Evolutionary conservation across 2,329 filamentous ascomycete genomes (phyloP).

Genomic region (Pyrenochaeta sp.): DNA sequence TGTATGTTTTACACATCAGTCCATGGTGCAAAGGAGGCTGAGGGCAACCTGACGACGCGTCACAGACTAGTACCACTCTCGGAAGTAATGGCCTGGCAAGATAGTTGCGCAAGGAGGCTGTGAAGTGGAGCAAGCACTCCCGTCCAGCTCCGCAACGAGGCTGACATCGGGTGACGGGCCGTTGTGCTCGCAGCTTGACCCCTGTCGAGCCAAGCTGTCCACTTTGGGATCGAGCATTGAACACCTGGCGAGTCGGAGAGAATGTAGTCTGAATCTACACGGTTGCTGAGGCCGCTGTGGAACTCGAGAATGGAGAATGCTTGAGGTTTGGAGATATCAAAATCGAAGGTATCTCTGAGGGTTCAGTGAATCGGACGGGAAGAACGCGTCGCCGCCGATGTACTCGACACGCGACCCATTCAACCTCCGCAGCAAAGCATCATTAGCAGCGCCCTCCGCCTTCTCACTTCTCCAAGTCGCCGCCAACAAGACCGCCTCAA

Average conservation of each 20-base stretch:
- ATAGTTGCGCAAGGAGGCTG: conserved; percentile 15
- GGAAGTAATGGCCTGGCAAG: conserved; percentile 3
- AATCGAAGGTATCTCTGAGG: not conserved
- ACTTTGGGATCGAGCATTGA: conserved; percentile 26
- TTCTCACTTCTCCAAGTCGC: conserved; percentile 42
- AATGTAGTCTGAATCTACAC: not conserved
- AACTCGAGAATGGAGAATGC: not conserved
- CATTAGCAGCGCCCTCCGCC: conserved; percentile 37
- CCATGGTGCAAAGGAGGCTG: conserved; percentile 3
- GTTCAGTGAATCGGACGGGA: conserved; percentile 1
- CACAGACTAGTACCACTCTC: not conserved
- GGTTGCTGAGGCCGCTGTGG: conserved; percentile 2
- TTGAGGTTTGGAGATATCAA: not conserved
- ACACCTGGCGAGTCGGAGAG: conserved; percentile 31
- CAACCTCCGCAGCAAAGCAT: conserved; percentile 51
- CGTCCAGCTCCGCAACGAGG: conserved; percentile 21
- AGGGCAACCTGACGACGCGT: conserved; percentile 3
- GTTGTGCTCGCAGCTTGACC: conserved; percentile 12
- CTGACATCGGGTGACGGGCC: conserved; percentile 3
- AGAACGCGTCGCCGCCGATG: conserved; percentile 39
- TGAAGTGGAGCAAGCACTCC: conserved; percentile 13
- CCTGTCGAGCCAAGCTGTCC: conserved; percentile 25
- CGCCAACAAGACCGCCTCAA: conserved; percentile 34
- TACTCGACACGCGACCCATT: conserved; percentile 57
- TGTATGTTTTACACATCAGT: not conserved